phyloP scores from a whole-genome alignment of 495 filamentous ascomycete genomes.

The Pyronema domesticum region DNA sequence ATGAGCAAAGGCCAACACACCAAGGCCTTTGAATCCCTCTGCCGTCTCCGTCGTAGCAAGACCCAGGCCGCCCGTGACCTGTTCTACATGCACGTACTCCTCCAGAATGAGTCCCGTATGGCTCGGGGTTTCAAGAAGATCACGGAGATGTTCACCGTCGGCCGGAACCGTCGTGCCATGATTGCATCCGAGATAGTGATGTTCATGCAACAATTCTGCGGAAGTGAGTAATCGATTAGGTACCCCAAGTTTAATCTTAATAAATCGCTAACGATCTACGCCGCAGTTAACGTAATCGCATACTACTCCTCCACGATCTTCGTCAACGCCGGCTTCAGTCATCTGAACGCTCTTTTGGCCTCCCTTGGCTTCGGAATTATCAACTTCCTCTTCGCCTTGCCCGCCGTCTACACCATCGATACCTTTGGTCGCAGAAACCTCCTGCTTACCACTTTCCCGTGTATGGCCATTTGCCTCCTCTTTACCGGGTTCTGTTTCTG shows the following conservation, averaged over 20 bases:
- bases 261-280: not conserved
- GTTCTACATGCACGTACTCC: slow-evolving; percentile 60
- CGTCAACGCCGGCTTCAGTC: slow-evolving; percentile 36
- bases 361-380: slow-evolving; percentile 63
- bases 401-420: slow-evolving; percentile 66
- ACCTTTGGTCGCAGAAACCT: slow-evolving; percentile 69
- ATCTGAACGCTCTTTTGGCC: slow-evolving; percentile 34
- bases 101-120: slow-evolving; percentile 49
- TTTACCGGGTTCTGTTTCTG: slow-evolving; percentile 70
- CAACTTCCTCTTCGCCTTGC: slow-evolving; percentile 63
- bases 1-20: slow-evolving; percentile 49
- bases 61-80: slow-evolving; percentile 67
- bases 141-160: slow-evolving; percentile 52
- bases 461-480: slow-evolving; percentile 54
- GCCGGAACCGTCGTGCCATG: slow-evolving; percentile 63
- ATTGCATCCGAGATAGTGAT: slow-evolving; percentile 59
- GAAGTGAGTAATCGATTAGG: not conserved
- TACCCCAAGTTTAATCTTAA: not conserved
- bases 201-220: slow-evolving; percentile 65
- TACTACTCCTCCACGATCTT: slow-evolving; percentile 58
- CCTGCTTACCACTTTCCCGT: slow-evolving; percentile 57
- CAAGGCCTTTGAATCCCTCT: slow-evolving; percentile 50
- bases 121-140: slow-evolving; percentile 43
- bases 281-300: slow-evolving; percentile 41
- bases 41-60: slow-evolving; percentile 46